phyloP scores from a whole-genome alignment of 768 basidiomycete species.

The Suillus americanus region DNA sequence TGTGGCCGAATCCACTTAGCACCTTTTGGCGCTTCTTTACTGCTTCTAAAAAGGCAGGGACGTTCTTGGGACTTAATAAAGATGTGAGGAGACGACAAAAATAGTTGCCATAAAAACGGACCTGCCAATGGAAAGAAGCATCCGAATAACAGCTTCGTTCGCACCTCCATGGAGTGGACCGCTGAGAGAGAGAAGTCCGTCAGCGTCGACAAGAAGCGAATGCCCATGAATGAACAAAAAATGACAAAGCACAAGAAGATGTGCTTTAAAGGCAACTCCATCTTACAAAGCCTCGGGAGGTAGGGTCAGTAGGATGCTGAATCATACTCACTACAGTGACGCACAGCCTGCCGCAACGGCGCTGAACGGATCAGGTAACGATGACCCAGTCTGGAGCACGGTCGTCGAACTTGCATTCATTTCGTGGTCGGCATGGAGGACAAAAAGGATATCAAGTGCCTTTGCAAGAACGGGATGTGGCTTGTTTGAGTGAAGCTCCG shows the following conservation, averaged over 20 bases:
- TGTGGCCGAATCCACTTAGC: slow-evolving; percentile 88
- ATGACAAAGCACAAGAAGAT: not conserved
- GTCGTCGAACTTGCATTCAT: slow-evolving; percentile 85
- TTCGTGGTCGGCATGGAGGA: slow-evolving; percentile 90
- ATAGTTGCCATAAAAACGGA: slow-evolving; percentile 32
- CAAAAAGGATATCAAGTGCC: slow-evolving; percentile 84
- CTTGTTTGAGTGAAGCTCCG: slow-evolving; percentile 47
- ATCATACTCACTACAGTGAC: slow-evolving; percentile 74
- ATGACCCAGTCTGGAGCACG: slow-evolving; percentile 84
- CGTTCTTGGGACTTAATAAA: slow-evolving; percentile 66
- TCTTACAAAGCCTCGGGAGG: not conserved
- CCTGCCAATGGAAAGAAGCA: slow-evolving; percentile 87
- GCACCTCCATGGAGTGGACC: slow-evolving; percentile 63
- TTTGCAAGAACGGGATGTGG: slow-evolving; percentile 86
- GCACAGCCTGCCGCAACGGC: slow-evolving; percentile 89
- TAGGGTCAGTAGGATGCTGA: not conserved
- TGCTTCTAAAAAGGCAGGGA: slow-evolving; percentile 80
- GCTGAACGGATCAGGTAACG: slow-evolving; percentile 88
- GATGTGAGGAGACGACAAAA: not conserved
- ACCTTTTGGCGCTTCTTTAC: slow-evolving; percentile 90
- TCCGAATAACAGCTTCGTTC: slow-evolving; percentile 92
- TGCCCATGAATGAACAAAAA: not conserved
- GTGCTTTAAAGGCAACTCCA: not conserved
- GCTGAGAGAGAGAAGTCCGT: slow-evolving; percentile 9
- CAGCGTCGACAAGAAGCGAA: too few species aligned